Percentiles rank a stretch among this genome's conserved stretches.
These are phyloP conservation scores for Solanum sparsipilum DNA, from an alignment of 257 asterid genomes.

Conservation along the genomic window DNA sequence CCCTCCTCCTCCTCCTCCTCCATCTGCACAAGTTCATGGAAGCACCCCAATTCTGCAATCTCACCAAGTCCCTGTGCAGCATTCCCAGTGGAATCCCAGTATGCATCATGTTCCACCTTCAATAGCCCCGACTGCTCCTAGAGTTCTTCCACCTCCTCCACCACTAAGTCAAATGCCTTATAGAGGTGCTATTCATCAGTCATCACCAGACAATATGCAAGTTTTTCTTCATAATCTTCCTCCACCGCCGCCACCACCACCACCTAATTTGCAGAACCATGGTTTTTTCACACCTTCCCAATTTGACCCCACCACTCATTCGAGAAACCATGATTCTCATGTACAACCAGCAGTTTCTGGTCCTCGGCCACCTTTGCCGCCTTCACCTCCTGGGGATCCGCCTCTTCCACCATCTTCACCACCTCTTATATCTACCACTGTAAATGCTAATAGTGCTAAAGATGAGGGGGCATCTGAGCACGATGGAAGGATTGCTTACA, in stretches of 20 bases:
- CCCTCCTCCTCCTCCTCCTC: constrained; percentile 30
- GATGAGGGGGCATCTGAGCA: constrained; percentile 5
- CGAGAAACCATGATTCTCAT: constrained; percentile 16
- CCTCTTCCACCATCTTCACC: constrained; percentile 51
- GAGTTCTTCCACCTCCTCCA: constrained; percentile 30
- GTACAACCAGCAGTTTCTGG: constrained; percentile 15
- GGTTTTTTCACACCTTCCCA: constrained; percentile 19
- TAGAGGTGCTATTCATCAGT: constrained; percentile 31
- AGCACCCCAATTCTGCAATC: constrained; percentile 24
- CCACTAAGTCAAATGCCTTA: constrained; percentile 28
- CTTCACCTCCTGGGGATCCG: constrained; percentile 46
- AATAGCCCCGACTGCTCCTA: constrained; percentile 20
- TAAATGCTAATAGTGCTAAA: neutral
- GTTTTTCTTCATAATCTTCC: constrained; percentile 13
- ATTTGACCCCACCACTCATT: constrained; percentile 17
- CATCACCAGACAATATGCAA: constrained; percentile 16
- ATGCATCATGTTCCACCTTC: constrained; percentile 26
- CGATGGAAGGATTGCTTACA: constrained; percentile 9
- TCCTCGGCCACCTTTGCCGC: constrained; percentile 40
- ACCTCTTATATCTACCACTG: constrained; percentile 15
- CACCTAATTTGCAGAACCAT: constrained; percentile 20
- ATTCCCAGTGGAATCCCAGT: constrained; percentile 41
- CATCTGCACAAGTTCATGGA: constrained; percentile 16
- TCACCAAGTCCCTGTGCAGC: constrained; percentile 27
- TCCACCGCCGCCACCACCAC: constrained; percentile 4